These are phyloP conservation scores for Colletotrichum chrysophilum DNA, from an alignment of 2,329 filamentous ascomycete genomes.

Conservation along the genomic window DNA sequence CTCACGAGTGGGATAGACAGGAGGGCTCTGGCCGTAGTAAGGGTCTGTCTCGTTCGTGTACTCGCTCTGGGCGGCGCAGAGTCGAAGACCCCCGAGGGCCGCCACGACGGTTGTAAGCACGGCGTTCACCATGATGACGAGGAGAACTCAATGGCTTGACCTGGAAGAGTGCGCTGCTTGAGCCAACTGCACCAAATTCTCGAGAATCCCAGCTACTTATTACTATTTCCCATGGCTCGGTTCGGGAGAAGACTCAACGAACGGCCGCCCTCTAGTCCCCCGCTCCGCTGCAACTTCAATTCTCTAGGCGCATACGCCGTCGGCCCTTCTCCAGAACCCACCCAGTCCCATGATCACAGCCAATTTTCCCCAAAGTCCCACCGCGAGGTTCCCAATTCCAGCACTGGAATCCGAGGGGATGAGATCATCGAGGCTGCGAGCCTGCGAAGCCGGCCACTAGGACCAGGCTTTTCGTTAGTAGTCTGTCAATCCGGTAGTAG, in stretches of 20 bases:
- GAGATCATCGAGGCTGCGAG: neutral
- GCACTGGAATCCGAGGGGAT: neutral
- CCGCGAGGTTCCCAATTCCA: neutral
- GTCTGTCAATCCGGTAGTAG: neutral
- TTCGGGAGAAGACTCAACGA: neutral
- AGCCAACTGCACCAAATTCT: neutral
- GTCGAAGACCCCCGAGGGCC: neutral
- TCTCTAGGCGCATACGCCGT: neutral
- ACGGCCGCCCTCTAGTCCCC: neutral
- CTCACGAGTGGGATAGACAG: slow-evolving; percentile 29
- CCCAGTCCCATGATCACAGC: neutral
- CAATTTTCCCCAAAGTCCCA: neutral
- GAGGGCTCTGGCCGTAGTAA: slow-evolving; percentile 24
- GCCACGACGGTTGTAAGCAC: neutral
- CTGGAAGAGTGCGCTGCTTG: neutral
- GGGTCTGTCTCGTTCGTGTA: slow-evolving; percentile 3
- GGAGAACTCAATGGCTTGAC: neutral
- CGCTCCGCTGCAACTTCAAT: neutral
- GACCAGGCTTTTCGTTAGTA: neutral
- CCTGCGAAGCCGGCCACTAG: neutral
- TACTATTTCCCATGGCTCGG: neutral
- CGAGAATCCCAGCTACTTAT: neutral
- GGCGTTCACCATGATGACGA: neutral
- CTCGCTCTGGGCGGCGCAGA: neutral
- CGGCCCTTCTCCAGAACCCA: neutral